Percentiles rank a stretch among this genome's conserved stretches.
Evolutionary conservation across 352 stramenopile genomes (phyloP).

Genomic region (Elongisporangium undulatum): DNA sequence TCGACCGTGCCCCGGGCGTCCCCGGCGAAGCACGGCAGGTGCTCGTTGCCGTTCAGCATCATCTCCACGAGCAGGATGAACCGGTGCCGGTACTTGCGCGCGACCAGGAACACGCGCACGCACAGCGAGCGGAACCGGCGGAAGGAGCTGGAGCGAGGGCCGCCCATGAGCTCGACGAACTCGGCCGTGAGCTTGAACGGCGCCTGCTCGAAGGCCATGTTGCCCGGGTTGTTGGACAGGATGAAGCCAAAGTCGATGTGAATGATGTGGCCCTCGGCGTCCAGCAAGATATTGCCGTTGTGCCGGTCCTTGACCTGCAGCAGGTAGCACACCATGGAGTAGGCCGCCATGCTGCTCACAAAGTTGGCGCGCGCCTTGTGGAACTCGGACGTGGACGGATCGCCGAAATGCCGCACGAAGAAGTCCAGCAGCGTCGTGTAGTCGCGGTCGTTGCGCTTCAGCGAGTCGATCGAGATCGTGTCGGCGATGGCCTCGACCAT

Average conservation of each 20-base stretch:
- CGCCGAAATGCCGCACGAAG: conserved; percentile 92
- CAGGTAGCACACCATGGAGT: conserved; percentile 95
- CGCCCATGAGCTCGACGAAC: conserved; percentile 95
- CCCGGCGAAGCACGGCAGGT: conserved; percentile 94
- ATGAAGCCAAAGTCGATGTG: conserved; percentile 98
- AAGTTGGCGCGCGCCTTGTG: conserved; percentile 84
- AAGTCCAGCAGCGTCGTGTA: conserved; percentile 93
- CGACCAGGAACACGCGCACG: conserved; percentile 94
- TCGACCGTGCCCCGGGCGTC: conserved; percentile 90
- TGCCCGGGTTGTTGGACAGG: conserved; percentile 91
- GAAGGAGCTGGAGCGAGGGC: conserved; percentile 90
- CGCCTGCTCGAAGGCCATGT: conserved; percentile 93
- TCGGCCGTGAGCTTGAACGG: conserved; percentile 98
- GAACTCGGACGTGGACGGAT: conserved; percentile 65
- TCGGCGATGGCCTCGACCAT: conserved; percentile 97
- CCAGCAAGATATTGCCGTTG: conserved; percentile 97
- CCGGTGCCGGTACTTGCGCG: conserved; percentile 93
- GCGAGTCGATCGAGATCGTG: conserved; percentile 96
- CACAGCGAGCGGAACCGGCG: conserved; percentile 94
- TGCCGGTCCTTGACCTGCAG: conserved; percentile 98
- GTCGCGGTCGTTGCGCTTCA: conserved; percentile 95
- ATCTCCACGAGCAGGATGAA: conserved; percentile 97
- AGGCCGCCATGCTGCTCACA: conserved; percentile 79
- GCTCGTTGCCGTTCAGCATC: conserved; percentile 95
- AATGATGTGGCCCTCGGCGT: conserved; percentile 95